Evolutionary conservation across 148 eudicot species (phyloP).

Genomic region (Vaccinium macrocarpon): DNA sequence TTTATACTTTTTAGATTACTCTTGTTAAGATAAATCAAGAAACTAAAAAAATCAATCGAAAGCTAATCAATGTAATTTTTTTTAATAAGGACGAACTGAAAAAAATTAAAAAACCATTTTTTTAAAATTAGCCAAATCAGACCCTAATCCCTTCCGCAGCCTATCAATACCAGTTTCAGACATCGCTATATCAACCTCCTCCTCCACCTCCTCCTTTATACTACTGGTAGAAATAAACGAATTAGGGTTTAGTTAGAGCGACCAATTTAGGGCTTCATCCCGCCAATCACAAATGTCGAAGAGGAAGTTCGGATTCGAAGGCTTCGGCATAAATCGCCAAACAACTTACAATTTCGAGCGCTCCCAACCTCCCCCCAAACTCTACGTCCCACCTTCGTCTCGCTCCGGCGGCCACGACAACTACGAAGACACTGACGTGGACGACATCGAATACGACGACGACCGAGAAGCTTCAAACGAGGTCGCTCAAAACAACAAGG

Average conservation of each 20-base stretch:
- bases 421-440: conserved; percentile 84
- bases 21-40: no score
- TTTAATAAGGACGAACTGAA: no score
- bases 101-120: no score
- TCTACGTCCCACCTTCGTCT: conserved; percentile 76
- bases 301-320: conserved; percentile 92
- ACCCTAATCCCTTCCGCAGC: no score
- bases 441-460: conserved; percentile 78
- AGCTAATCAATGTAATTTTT: no score
- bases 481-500: background rate
- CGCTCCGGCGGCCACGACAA: conserved; percentile 69
- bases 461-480: conserved; percentile 14
- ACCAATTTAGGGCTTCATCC: background rate
- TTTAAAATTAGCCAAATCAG: no score
- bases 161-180: background rate
- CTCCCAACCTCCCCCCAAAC: conserved; percentile 55
- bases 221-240: background rate
- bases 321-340: conserved; percentile 87
- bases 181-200: no score
- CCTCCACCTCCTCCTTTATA: no score
- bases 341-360: conserved; percentile 78
- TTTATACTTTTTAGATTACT: no score
- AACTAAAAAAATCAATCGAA: no score
- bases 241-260: background rate
- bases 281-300: conserved; percentile 56